phyloP scores from a whole-genome alignment of 139 green algal species.

The Eudorina sp. region DNA sequence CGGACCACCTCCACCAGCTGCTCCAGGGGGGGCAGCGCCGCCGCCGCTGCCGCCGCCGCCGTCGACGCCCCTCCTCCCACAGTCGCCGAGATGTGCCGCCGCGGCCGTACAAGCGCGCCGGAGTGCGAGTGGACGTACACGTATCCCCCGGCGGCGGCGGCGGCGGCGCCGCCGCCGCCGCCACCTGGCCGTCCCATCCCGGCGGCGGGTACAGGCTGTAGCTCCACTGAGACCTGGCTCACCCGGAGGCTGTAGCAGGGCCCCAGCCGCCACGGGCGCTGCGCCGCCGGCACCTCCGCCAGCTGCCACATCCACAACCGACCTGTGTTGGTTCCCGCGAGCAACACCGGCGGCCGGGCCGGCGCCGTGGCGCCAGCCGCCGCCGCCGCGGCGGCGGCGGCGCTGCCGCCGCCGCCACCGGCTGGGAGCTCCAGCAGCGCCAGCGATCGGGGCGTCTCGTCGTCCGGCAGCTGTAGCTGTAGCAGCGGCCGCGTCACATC shows the following conservation, averaged over 20 bases:
- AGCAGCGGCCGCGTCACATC: background rate
- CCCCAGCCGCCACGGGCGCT: slow-evolving; percentile 1
- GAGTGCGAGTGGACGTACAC: slow-evolving; percentile 27
- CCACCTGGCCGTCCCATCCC: background rate
- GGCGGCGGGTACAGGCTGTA: background rate
- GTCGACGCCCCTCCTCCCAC: too few species aligned
- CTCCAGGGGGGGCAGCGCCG: background rate
- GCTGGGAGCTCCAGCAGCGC: slow-evolving; percentile 26
- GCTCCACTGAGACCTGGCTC: slow-evolving; percentile 51
- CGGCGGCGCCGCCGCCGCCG: background rate
- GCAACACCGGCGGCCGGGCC: slow-evolving; percentile 8
- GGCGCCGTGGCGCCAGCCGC: too few species aligned
- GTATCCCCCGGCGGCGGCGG: background rate
- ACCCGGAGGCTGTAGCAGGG: slow-evolving; percentile 9
- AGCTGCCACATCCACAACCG: slow-evolving; percentile 39
- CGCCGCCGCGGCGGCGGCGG: too few species aligned
- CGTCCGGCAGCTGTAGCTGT: background rate
- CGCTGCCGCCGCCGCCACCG: background rate
- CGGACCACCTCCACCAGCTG: slow-evolving; percentile 41
- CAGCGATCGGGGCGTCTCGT: slow-evolving; percentile 40
- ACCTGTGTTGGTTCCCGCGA: slow-evolving; percentile 39
- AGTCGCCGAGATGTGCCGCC: background rate
- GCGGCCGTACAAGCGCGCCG: slow-evolving; percentile 7
- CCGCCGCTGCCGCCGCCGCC: background rate
- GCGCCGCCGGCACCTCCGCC: background rate